phyloP scores from a whole-genome alignment of 1,284 basidiomycete species.

The Cryptococcus hybrid region DNA sequence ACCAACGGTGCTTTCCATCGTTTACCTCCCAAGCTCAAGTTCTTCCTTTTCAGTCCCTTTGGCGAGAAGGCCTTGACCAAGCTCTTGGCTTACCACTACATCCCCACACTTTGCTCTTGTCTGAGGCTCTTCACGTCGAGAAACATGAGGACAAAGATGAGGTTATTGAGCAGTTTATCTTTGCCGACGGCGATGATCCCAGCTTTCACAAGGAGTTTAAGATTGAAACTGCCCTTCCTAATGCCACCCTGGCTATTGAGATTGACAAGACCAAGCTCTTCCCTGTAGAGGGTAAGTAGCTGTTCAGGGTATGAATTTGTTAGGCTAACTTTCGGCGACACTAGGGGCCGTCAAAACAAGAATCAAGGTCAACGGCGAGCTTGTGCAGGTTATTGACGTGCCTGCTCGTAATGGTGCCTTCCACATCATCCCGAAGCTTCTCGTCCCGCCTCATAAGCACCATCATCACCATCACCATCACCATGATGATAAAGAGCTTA shows the following conservation, averaged over 20 bases:
- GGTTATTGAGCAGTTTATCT: constrained; percentile 6
- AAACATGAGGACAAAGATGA: constrained; percentile 19
- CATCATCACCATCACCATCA: constrained; percentile 44
- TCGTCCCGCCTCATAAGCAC: constrained; percentile 55
- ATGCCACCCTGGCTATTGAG: constrained; percentile 56
- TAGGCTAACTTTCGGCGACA: constrained; percentile 11
- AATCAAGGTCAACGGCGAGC: constrained; percentile 58
- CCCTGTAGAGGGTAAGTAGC: constrained; percentile 39
- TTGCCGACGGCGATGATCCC: constrained; percentile 37
- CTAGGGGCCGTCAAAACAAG: constrained; percentile 51
- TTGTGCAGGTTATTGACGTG: constrained; percentile 57
- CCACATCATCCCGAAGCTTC: constrained; percentile 58
- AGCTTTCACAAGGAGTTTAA: constrained; percentile 55
- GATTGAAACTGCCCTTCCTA: constrained; percentile 56
- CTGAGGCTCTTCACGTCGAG: constrained; percentile 54
- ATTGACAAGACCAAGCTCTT: constrained; percentile 56
- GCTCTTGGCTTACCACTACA: constrained; percentile 64
- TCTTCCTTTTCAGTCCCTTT: constrained; percentile 68
- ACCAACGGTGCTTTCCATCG: constrained; percentile 62
- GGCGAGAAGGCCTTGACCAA: constrained; percentile 61
- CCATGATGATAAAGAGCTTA: constrained; percentile 35
- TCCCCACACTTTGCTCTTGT: constrained; percentile 59
- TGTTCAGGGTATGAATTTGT: not conserved
- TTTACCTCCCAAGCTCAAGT: constrained; percentile 59
- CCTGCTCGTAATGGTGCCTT: constrained; percentile 63